Percentiles rank a stretch among this genome's conserved stretches.
phyloP scores from a whole-genome alignment of 2,329 filamentous ascomycete genomes.

The Aspergillus chevalieri region DNA sequence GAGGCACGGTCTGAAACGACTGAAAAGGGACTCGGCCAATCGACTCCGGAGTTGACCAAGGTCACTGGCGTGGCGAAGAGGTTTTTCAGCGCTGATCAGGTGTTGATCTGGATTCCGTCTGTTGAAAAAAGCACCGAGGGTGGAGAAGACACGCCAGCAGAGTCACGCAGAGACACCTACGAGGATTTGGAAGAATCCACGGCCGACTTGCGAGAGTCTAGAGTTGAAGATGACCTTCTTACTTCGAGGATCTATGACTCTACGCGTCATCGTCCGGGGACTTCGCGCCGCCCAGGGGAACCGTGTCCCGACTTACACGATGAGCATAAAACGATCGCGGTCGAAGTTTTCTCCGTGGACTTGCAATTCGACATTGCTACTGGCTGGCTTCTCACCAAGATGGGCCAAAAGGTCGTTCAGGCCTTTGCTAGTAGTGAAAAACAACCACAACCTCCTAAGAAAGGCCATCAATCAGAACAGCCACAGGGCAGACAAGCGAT shows the following conservation, averaged over 20 bases:
- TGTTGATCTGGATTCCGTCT: slow-evolving; percentile 33
- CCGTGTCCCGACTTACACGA: slow-evolving; percentile 2
- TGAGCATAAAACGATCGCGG: slow-evolving; percentile 14
- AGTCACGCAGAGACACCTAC: slow-evolving; percentile 5
- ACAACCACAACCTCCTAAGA: slow-evolving; percentile 3
- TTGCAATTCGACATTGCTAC: slow-evolving; percentile 36
- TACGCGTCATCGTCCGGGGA: slow-evolving; percentile 13
- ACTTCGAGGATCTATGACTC: slow-evolving; percentile 19
- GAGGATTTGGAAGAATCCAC: slow-evolving; percentile 17
- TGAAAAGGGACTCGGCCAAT: slow-evolving; percentile 12
- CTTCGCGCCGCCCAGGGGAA: slow-evolving; percentile 6
- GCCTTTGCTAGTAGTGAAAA: slow-evolving; percentile 11
- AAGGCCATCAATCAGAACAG: slow-evolving; percentile 5
- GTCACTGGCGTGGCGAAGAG: slow-evolving; percentile 27
- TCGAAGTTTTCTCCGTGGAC: slow-evolving; percentile 26
- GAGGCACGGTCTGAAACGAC: slow-evolving; percentile 7
- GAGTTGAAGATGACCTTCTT: slow-evolving; percentile 17
- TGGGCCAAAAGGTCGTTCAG: slow-evolving; percentile 26
- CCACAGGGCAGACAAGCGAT: slow-evolving; percentile 11
- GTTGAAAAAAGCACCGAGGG: slow-evolving; percentile 6
- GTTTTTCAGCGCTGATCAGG: slow-evolving; percentile 28
- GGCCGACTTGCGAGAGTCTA: slow-evolving; percentile 15
- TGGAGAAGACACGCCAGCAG: slow-evolving; percentile 4
- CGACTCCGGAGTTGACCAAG: slow-evolving; percentile 14
- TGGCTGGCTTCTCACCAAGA: slow-evolving; percentile 36